These are phyloP conservation scores for Neonothopanus nambi DNA, from an alignment of 1,284 basidiomycete species.

Conservation along the genomic window DNA sequence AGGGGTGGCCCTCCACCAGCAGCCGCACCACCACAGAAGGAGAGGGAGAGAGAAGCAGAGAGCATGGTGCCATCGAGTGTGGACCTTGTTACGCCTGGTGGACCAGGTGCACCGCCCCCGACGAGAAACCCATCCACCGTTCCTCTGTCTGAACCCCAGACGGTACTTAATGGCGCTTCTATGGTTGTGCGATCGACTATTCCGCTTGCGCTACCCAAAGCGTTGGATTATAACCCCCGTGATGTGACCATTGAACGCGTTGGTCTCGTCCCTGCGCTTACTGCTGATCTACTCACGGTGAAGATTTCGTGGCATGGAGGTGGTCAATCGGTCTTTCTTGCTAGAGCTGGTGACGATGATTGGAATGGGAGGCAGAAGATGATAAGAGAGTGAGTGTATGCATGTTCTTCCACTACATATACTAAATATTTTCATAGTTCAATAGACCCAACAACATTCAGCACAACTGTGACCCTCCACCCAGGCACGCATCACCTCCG, in stretches of 20 bases:
- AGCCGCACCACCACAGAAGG: no score
- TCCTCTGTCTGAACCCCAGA: not conserved
- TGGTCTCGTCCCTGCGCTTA: no score
- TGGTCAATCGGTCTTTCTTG: constrained; percentile 60
- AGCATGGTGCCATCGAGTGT: not conserved
- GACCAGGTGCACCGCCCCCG: not conserved
- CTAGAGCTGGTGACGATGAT: constrained; percentile 70
- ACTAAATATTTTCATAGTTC: not conserved
- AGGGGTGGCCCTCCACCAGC: not conserved
- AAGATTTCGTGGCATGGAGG: constrained; percentile 65
- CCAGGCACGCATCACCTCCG: constrained; percentile 95
- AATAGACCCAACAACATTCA: constrained; percentile 31
- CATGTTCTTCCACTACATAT: not conserved
- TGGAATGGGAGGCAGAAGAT: constrained; percentile 68
- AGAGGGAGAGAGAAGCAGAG: no score
- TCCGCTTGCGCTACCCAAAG: not conserved
- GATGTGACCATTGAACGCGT: no score
- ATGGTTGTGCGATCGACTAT: not conserved
- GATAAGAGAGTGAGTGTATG: constrained; percentile 61
- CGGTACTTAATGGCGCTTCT: not conserved
- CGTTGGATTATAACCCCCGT: not conserved
- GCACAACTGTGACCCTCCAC: constrained; percentile 58
- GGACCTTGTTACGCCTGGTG: not conserved
- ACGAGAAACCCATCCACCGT: not conserved
- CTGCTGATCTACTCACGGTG: constrained; percentile 31